Base-by-base conservation (phyloP, 2,329 filamentous ascomycete genomes). In the Clarireedia monteithiana region DNA sequence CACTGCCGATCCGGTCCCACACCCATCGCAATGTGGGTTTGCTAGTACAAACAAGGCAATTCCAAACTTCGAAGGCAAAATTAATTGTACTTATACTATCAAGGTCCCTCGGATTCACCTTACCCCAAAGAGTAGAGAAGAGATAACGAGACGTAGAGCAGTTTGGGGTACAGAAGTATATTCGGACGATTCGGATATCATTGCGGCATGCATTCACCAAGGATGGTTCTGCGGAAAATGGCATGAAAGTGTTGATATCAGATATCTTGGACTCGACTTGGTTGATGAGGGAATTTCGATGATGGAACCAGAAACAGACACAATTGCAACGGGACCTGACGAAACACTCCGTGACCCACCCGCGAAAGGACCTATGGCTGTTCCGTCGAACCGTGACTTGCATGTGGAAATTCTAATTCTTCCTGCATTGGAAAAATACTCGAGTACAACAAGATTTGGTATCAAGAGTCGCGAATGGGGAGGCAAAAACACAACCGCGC, bases 161-260 rank as follows among this genome's bases (percentile, higher is more conserved):
- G 71, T 99, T 0, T 99, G 92, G 91, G 94, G 94, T 1, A 94
- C 90, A 0, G 91, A 95, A 39, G 81, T 99, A 6, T 97, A 97
- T 68, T 95, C 91, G 0, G 94, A 99, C 64, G 94, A 99, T 71
- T 96, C 91, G 0, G 94, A 99, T 67, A 84, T 94, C 0, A 80
- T 99, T 24, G 92, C 91, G 0, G 91, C 92, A 2, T 92, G 91
- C 58, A 92, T 99, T 47, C 94, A 99, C 69, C 85, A 85, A 1
- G 94, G 94, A 3, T 97, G 91, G 84, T 87, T 99, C 63, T 84
- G 86, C 44, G 92, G 92, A 36, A 89, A 91, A 64, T 96, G 91
- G 87, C 77, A 83, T 4, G 84, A 91, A 6, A 86, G 89, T 38
- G 81, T 94, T 1, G 88, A 94, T 63, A 76, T 82, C 1, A 75